Percentiles rank a stretch among this genome's conserved stretches.
phyloP scores from a whole-genome alignment of 2,329 filamentous ascomycete species.

The Fusarium neocosmosporiellum region DNA sequence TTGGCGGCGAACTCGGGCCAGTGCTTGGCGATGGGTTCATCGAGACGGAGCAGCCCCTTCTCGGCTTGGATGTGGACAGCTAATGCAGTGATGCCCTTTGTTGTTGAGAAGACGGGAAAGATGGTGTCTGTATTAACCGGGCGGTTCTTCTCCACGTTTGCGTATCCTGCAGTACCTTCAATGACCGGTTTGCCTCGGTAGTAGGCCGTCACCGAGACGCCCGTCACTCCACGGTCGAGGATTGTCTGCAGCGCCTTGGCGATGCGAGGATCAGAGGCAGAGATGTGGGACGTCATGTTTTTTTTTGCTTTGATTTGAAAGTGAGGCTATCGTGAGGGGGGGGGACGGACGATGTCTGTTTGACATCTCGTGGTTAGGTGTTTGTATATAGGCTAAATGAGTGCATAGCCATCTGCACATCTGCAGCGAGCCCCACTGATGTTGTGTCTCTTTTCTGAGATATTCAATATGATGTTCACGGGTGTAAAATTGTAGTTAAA shows the following conservation, averaged over 20 bases:
- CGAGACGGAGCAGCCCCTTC: neutral
- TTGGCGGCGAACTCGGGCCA: slow-evolving; percentile 19
- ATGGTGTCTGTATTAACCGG: neutral
- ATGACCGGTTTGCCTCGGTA: neutral
- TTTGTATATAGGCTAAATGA: neutral
- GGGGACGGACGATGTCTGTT: neutral
- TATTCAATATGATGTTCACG: neutral
- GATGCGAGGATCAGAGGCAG: neutral
- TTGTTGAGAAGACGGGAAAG: slow-evolving; percentile 4
- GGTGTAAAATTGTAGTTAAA: neutral
- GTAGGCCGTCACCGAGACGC: neutral
- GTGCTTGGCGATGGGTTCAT: slow-evolving; percentile 2
- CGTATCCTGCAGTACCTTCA: neutral
- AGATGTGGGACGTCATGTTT: neutral
- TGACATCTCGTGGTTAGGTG: neutral
- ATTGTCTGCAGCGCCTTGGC: neutral
- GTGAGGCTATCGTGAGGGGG: slow-evolving; percentile 5
- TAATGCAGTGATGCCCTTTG: slow-evolving; percentile 8
- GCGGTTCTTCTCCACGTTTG: neutral
- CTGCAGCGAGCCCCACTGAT: neutral
- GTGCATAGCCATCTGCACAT: neutral
- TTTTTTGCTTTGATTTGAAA: neutral
- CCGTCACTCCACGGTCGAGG: neutral
- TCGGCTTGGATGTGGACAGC: slow-evolving; percentile 10
- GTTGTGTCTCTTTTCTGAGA: neutral